Evolutionary conservation across 768 basidiomycete genomes (phyloP).

Genomic region (Lanmaoa rubissima): DNA sequence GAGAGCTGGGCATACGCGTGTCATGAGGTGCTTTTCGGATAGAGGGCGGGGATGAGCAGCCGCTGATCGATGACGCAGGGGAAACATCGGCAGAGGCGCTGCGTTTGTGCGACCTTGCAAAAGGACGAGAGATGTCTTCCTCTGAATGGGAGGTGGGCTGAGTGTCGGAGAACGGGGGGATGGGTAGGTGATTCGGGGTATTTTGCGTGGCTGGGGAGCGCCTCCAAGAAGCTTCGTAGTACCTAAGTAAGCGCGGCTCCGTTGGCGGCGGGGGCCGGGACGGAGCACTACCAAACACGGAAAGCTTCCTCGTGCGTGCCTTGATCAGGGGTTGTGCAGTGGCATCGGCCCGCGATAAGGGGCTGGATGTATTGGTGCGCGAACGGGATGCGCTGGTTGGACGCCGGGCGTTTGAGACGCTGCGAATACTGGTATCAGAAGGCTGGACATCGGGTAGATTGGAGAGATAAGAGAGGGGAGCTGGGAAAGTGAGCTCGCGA

Average conservation of each 20-base stretch:
- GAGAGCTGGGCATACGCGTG: conserved; percentile 30
- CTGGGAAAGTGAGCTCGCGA: conserved; percentile 70
- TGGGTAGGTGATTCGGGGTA: neutral
- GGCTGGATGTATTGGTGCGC: conserved; percentile 10
- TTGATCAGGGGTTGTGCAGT: conserved; percentile 12
- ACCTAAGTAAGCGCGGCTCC: conserved; percentile 45
- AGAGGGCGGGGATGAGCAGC: conserved; percentile 24
- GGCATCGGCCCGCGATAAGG: conserved; percentile 21
- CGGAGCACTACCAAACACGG: conserved; percentile 38
- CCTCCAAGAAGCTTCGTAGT: conserved; percentile 53
- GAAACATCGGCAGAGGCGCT: conserved; percentile 45
- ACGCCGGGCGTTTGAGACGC: neutral
- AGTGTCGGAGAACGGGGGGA: conserved; percentile 20
- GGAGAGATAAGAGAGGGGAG: conserved; percentile 57
- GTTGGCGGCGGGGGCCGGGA: conserved; percentile 45
- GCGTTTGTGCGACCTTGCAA: conserved; percentile 38
- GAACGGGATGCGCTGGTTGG: conserved; percentile 7
- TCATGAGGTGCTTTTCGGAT: conserved; percentile 17
- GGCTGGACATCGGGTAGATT: conserved; percentile 15
- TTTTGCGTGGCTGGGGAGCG: conserved; percentile 24
- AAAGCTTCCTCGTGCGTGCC: conserved; percentile 24
- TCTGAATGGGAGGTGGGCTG: conserved; percentile 36
- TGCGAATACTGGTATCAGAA: conserved; percentile 9
- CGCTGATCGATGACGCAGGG: conserved; percentile 38
- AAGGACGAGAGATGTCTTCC: conserved; percentile 36